Percentiles rank a stretch among this genome's conserved stretches.
Evolutionary conservation across 441 rosid species (phyloP).

Genomic region (Erodium texanum): DNA sequence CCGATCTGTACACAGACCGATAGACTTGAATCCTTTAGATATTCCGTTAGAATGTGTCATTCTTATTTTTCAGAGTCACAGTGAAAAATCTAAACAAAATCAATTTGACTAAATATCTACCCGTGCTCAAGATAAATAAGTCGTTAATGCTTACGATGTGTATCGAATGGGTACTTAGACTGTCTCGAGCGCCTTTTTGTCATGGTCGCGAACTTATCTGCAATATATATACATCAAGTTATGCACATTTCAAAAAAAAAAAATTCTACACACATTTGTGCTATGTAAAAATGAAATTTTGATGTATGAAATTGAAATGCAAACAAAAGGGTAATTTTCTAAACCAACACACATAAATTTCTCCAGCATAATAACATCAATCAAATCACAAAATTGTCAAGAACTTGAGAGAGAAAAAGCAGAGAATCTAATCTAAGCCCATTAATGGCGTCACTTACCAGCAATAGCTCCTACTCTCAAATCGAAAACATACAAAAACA

Average conservation of each 20-base stretch:
- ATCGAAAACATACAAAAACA: no score
- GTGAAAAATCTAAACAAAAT: no score
- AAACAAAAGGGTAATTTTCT: not conserved
- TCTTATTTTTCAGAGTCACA: no score
- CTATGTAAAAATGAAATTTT: not conserved
- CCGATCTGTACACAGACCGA: no score
- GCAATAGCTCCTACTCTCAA: no score
- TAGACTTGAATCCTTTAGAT: no score
- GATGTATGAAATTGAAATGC: no score
- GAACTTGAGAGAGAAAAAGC: not conserved
- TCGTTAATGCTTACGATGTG: slow-evolving; percentile 44
- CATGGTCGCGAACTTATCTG: slow-evolving; percentile 25
- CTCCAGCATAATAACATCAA: not conserved
- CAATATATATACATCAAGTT: slow-evolving; percentile 4
- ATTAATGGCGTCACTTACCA: slow-evolving; percentile 5
- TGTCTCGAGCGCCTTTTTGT: slow-evolving; percentile 39
- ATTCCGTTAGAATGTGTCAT: no score
- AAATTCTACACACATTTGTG: not conserved
- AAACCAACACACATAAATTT: not conserved
- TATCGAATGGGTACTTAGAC: slow-evolving; percentile 46
- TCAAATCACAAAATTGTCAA: not conserved
- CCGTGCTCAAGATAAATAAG: no score
- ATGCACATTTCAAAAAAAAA: slow-evolving; percentile 4
- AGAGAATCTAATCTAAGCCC: not conserved
- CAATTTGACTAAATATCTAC: no score